Evolutionary conservation across 2,329 filamentous ascomycete species (phyloP).

Genomic region (Pestalotiopsis sp.): DNA sequence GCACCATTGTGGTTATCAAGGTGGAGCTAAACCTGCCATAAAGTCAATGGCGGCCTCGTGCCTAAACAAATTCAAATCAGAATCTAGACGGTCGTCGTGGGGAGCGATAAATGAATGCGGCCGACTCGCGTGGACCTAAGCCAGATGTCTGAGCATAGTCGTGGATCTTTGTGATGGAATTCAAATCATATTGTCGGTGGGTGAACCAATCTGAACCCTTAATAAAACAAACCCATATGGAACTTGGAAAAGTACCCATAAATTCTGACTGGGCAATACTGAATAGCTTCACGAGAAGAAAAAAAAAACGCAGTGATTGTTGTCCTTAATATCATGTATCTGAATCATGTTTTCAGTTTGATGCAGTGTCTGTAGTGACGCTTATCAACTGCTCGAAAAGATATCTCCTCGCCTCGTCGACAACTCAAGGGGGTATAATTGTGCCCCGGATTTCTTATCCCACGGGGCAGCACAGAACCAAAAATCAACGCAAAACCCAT

Average conservation of each 20-base stretch:
- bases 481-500: background rate
- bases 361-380: background rate
- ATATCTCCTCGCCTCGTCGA: background rate
- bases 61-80: background rate
- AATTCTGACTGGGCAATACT: too few relatives aligned
- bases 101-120: background rate
- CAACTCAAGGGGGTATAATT: background rate
- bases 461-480: background rate
- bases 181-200: too few relatives aligned
- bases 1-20: background rate
- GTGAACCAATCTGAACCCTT: too few relatives aligned
- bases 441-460: background rate
- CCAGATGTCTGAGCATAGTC: background rate
- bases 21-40: background rate
- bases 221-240: too few relatives aligned
- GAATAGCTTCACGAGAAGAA: too few relatives aligned
- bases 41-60: background rate
- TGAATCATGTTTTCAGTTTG: background rate
- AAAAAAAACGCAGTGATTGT: too few relatives aligned
- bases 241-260: too few relatives aligned
- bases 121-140: background rate
- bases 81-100: background rate
- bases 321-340: too few relatives aligned
- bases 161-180: too few relatives aligned
- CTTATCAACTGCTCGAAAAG: background rate